A percentile compares a stretch with the other conserved stretches of the same genome.
Conservation (phyloP, 2,329 filamentous ascomycete genomes). For the Talaromyces sp. region DNA sequence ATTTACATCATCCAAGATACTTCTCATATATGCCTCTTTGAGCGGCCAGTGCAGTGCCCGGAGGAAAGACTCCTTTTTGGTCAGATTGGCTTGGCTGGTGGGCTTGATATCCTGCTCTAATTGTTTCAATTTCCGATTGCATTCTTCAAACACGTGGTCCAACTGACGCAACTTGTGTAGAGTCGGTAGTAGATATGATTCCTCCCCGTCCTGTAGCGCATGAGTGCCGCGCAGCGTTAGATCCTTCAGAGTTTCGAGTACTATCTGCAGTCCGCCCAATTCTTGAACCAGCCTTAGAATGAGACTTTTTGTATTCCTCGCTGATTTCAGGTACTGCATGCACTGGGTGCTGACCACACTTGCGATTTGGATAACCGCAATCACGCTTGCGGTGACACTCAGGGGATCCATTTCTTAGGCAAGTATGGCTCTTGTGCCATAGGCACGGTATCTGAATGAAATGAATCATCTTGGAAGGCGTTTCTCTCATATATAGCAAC, state of each 20-base stretch:
- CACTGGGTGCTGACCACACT: constrained; percentile 8
- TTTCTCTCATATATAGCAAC: background rate
- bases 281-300: constrained; percentile 9
- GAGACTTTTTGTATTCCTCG: constrained; percentile 3
- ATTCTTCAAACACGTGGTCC: constrained; percentile 10
- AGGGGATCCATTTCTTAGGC: constrained; percentile 17
- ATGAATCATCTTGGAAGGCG: background rate
- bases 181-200: constrained; percentile 4
- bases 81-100: background rate
- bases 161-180: constrained; percentile 4
- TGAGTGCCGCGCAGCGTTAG: constrained; percentile 3
- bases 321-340: constrained; percentile 11
- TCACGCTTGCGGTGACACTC: constrained; percentile 17
- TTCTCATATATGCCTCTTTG: constrained; percentile 9
- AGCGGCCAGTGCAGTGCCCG: constrained; percentile 9
- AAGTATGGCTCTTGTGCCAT: background rate
- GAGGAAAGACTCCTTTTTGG: constrained; percentile 2
- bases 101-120: constrained; percentile 8
- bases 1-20: constrained; percentile 9
- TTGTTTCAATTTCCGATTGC: background rate
- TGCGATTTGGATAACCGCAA: constrained; percentile 16
- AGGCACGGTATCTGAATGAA: background rate
- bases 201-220: background rate
- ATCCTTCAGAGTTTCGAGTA: constrained; percentile 6
- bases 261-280: constrained; percentile 12